A percentile compares a stretch with the other conserved stretches of the same genome.
Conservation (phyloP, 345 rosid genomes). For the Luvunga scandens region DNA sequence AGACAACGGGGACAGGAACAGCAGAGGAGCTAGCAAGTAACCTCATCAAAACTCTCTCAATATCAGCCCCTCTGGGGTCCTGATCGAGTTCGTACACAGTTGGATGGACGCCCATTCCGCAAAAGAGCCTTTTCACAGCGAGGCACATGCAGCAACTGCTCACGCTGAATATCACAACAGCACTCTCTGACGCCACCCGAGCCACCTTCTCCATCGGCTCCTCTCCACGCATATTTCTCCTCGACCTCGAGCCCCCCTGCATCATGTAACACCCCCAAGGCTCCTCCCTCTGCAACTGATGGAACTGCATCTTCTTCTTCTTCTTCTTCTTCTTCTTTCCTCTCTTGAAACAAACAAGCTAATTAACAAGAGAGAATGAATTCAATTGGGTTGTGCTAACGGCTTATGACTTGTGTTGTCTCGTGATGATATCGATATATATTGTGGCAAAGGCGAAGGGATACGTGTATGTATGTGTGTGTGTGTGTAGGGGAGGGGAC, state of each 20-base stretch:
- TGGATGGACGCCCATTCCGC: conserved; percentile 74
- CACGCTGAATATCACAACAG: conserved; percentile 64
- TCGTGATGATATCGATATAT: too few species aligned
- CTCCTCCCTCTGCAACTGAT: conserved; percentile 1
- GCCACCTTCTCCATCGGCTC: conserved; percentile 49
- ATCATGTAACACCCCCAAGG: conserved; percentile 16
- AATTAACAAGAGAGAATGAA: too few species aligned
- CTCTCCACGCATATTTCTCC: conserved; percentile 23
- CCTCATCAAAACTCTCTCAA: conserved; percentile 43
- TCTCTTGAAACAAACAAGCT: too few species aligned
- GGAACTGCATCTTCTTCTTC: too few species aligned
- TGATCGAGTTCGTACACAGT: conserved; percentile 59
- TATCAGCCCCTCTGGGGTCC: conserved; percentile 56
- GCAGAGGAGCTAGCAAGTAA: conserved; percentile 26
- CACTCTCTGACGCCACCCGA: conserved; percentile 56
- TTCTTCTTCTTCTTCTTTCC: too few species aligned
- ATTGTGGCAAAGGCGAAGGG: background rate
- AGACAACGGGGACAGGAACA: conserved; percentile 46
- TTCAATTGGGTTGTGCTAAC: background rate
- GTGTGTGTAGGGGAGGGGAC: too few species aligned
- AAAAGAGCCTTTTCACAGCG: conserved; percentile 62
- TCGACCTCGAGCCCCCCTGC: too few species aligned
- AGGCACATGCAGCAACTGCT: conserved; percentile 76
- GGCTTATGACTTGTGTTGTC: too few species aligned
- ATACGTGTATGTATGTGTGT: background rate